Evolutionary conservation across 768 basidiomycete genomes (phyloP).

Genomic region (Lactarius trivialis): DNA sequence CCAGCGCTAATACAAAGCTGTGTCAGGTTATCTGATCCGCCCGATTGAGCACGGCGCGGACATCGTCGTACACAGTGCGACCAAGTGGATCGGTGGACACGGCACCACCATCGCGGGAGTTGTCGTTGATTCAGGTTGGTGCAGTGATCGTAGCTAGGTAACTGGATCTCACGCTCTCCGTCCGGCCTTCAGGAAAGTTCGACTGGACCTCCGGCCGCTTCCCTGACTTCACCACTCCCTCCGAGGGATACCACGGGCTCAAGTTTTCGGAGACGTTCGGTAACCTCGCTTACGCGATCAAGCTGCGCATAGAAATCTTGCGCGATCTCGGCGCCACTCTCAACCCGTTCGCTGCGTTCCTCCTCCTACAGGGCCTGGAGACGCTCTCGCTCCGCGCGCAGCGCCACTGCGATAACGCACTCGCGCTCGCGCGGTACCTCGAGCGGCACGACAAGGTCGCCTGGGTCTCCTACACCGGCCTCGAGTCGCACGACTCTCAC

Average conservation of each 20-base stretch:
- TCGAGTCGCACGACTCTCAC: constrained; percentile 55
- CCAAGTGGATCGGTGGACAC: constrained; percentile 82
- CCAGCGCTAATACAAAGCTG: not conserved
- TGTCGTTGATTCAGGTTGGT: constrained; percentile 59
- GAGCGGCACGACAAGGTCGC: constrained; percentile 56
- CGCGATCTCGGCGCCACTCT: constrained; percentile 61
- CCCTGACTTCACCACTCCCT: constrained; percentile 66
- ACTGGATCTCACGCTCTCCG: not conserved
- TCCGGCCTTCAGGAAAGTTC: constrained; percentile 47
- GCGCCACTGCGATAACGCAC: constrained; percentile 64
- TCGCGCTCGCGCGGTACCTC: constrained; percentile 59
- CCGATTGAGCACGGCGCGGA: constrained; percentile 75
- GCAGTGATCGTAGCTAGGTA: not conserved
- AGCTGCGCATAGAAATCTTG: constrained; percentile 54
- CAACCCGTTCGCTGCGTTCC: constrained; percentile 69
- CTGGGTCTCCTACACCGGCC: constrained; percentile 81
- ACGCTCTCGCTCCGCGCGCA: constrained; percentile 67
- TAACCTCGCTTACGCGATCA: constrained; percentile 53
- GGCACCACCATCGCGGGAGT: constrained; percentile 77
- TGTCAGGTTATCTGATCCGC: constrained; percentile 47
- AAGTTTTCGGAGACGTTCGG: constrained; percentile 64
- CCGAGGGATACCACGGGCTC: constrained; percentile 72
- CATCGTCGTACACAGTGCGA: constrained; percentile 73
- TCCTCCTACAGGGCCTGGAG: constrained; percentile 71
- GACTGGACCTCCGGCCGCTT: constrained; percentile 70